These are phyloP conservation scores for Thelonectria rubi DNA, from an alignment of 2,329 filamentous ascomycete species.

Conservation along the genomic window DNA sequence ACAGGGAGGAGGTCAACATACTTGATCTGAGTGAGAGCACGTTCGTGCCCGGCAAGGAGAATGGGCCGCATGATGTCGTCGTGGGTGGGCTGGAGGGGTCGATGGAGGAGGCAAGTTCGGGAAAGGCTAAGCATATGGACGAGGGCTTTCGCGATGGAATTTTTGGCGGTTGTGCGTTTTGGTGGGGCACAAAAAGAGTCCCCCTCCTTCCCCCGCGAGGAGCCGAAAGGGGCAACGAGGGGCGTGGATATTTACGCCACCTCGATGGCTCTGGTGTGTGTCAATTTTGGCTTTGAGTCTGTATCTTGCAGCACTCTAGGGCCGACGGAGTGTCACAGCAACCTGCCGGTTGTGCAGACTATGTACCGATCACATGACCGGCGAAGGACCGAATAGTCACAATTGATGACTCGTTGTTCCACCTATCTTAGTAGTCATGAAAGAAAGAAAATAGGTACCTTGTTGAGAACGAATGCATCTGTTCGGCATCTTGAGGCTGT, in stretches of 20 bases:
- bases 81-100: constrained; percentile 41
- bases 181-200: constrained; percentile 49
- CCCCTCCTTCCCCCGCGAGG: constrained; percentile 29
- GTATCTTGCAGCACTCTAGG: neutral
- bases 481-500: neutral
- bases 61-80: constrained; percentile 88
- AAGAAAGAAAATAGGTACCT: neutral
- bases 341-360: neutral
- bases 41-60: constrained; percentile 94
- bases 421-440: too few relatives aligned
- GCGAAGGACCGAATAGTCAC: neutral
- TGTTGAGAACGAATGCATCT: neutral
- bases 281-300: constrained; percentile 21
- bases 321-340: neutral
- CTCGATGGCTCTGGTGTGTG: constrained; percentile 17
- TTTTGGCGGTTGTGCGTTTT: constrained; percentile 59
- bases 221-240: constrained; percentile 20
- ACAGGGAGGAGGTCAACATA: constrained; percentile 54
- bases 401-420: neutral
- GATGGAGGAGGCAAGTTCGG: constrained; percentile 43
- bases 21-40: constrained; percentile 94
- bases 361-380: neutral
- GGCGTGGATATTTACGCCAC: constrained; percentile 19
- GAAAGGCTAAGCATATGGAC: constrained; percentile 44
- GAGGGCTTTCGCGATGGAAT: constrained; percentile 51